Base-by-base conservation (phyloP, 1,284 basidiomycete species). In the Mycocalia duriaeana region DNA sequence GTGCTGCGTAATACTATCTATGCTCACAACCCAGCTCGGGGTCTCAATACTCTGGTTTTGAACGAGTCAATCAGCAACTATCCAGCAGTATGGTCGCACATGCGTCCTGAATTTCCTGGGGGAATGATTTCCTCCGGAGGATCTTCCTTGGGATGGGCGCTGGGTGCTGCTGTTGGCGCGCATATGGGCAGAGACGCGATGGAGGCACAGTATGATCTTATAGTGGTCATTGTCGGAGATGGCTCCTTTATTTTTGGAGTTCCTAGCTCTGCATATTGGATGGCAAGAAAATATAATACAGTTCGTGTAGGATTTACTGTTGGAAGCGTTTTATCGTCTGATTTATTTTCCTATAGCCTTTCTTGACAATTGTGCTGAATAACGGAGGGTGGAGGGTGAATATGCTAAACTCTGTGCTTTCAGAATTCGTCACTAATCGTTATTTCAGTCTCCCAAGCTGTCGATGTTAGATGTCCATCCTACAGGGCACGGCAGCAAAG, bases 401-500 rank as follows among this genome's bases (percentile, higher is more conserved):
- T 59, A 37, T 18, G 14, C 22, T 18, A 11, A 20, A 11, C 37
- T 39, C n/a, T 16, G 20, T 5, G 19, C n/a, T 39, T 9, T 19
- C n/a, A 11, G 48, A 22, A 16, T 41, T 5, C 9, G 3, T 31
- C 23, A 20, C 11, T 22, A 16, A 41, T 20, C 36, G 42, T 44
- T 14, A 46, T 56, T 53, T 40, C 56, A 81, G 70, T 77, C 81
- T 0, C 85, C 85, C 3, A 78, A 73, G 50, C 54, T 77, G 7
- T 83, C 82, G 0, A 78, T 86, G 79, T 62, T 84, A 6, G 75
- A 75, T 2, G 73, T 87, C 0, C 77, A 88, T 55, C 84, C 85
- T 0, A 52, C 60, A 0, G 83, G 84, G 0, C 59, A 75, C 34
- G 83, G 81, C 1, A 75, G 77, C 25, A 58, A 59, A 4, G 70